Conservation (phyloP, 176 grass and related monocot species). For the Oryza glaberrima region DNA sequence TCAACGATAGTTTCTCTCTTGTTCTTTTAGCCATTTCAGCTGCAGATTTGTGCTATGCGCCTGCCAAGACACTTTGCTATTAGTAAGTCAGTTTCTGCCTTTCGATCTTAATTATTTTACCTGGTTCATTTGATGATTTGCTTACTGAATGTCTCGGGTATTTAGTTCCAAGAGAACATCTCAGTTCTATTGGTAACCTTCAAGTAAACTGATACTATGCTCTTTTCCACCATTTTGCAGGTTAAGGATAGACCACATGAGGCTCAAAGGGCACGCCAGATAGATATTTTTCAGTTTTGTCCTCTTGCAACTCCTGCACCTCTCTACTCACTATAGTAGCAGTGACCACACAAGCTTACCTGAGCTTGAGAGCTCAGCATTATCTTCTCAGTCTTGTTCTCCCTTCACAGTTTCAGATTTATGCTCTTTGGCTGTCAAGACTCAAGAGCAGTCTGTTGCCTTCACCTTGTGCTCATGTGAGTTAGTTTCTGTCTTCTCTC, state of each 20-base stretch:
- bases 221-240: too few species aligned
- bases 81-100: too few species aligned
- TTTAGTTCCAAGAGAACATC: too few species aligned
- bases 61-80: too few species aligned
- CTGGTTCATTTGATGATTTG: too few species aligned
- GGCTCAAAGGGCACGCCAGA: conserved; percentile 17
- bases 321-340: not conserved
- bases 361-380: not conserved
- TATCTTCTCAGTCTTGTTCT: conserved; percentile 7
- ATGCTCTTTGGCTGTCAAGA: not conserved
- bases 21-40: too few species aligned
- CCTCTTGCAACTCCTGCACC: not conserved
- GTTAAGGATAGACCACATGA: not conserved
- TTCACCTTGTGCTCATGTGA: conserved; percentile 36
- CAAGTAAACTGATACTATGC: too few species aligned
- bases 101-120: too few species aligned
- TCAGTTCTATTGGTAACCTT: too few species aligned
- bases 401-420: conserved; percentile 1
- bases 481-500: not conserved
- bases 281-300: conserved; percentile 38
- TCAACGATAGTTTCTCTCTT: too few species aligned
- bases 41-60: too few species aligned
- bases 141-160: too few species aligned
- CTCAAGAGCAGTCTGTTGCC: not conserved
- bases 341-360: conserved; percentile 15